Percentiles rank a stretch among this genome's conserved stretches.
Conservation (phyloP, 495 filamentous ascomycete species). For the Podospora bellae-mahoneyi region DNA sequence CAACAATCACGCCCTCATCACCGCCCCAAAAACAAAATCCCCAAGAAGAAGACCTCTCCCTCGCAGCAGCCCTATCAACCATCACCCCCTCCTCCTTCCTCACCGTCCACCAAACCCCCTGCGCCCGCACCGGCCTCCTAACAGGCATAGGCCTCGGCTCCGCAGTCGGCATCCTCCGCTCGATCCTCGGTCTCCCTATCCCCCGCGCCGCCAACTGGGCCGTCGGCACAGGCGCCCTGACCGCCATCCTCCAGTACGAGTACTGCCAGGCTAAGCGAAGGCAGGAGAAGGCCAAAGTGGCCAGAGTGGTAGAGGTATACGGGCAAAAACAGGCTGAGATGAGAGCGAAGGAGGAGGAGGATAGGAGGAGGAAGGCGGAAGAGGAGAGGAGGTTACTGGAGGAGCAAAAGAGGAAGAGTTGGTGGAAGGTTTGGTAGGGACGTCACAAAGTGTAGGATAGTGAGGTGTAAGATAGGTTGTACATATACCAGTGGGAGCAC, state of each 20-base stretch:
- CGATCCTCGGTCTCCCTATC: slow-evolving; percentile 58
- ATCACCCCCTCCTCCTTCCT: slow-evolving; percentile 68
- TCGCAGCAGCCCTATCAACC: slow-evolving; percentile 63
- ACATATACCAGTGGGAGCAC: background rate
- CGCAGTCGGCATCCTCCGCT: slow-evolving; percentile 65
- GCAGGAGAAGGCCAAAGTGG: slow-evolving; percentile 73
- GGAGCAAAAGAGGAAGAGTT: slow-evolving; percentile 35
- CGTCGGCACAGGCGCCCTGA: slow-evolving; percentile 65
- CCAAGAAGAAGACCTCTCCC: slow-evolving; percentile 26
- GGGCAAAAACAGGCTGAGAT: slow-evolving; percentile 60
- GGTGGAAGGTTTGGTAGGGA: slow-evolving; percentile 54
- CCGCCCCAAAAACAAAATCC: background rate
- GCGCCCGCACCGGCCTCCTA: slow-evolving; percentile 76
- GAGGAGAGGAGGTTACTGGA: slow-evolving; percentile 49
- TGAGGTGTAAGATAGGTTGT: background rate
- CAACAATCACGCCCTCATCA: too few species aligned
- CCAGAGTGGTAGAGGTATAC: slow-evolving; percentile 74
- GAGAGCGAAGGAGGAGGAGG: slow-evolving; percentile 43
- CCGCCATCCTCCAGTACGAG: slow-evolving; percentile 67
- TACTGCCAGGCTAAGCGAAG: slow-evolving; percentile 70
- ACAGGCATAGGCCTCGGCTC: slow-evolving; percentile 78
- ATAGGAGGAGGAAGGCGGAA: slow-evolving; percentile 37
- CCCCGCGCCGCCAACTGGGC: slow-evolving; percentile 75
- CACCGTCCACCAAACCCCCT: slow-evolving; percentile 74
- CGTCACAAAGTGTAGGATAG: background rate